These are phyloP conservation scores for Dissophora ornata DNA, from an alignment of 192 early-diverging fungal genomes.

Conservation along the genomic window DNA sequence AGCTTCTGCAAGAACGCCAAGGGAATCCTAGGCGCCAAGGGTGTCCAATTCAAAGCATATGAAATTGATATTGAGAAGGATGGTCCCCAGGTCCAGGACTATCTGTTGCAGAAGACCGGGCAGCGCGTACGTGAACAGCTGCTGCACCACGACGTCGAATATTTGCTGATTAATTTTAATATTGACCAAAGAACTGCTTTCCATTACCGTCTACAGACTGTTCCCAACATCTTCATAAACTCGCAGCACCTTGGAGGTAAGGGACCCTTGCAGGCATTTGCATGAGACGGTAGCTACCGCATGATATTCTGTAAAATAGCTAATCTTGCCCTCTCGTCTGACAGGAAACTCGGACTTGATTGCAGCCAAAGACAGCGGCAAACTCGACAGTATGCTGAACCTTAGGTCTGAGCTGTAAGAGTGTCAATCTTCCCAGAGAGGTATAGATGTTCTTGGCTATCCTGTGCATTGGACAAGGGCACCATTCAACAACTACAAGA, in stretches of 20 bases:
- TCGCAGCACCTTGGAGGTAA: slow-evolving; percentile 69
- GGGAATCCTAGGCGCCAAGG: slow-evolving; percentile 42
- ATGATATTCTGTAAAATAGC: no score
- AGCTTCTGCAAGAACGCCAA: slow-evolving; percentile 57
- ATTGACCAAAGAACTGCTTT: no score
- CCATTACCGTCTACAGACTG: slow-evolving; percentile 49
- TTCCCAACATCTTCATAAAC: slow-evolving; percentile 73
- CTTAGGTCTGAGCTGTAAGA: slow-evolving; percentile 25
- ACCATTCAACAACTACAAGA: no score
- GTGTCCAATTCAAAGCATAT: slow-evolving; percentile 56
- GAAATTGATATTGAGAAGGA: slow-evolving; percentile 62
- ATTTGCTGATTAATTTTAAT: no score
- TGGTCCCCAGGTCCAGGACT: slow-evolving; percentile 64
- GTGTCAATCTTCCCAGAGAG: no score
- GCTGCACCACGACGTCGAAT: no score
- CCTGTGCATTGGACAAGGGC: no score
- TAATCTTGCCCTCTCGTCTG: neutral
- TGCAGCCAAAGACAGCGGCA: slow-evolving; percentile 36
- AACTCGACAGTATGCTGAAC: slow-evolving; percentile 29
- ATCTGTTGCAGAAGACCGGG: slow-evolving; percentile 59
- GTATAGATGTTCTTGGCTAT: no score
- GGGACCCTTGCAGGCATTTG: no score
- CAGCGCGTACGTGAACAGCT: slow-evolving; percentile 56
- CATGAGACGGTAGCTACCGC: no score
- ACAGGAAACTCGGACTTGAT: slow-evolving; percentile 45